Conservation (phyloP, 148 eudicot genomes). For the Silene latifolia region DNA sequence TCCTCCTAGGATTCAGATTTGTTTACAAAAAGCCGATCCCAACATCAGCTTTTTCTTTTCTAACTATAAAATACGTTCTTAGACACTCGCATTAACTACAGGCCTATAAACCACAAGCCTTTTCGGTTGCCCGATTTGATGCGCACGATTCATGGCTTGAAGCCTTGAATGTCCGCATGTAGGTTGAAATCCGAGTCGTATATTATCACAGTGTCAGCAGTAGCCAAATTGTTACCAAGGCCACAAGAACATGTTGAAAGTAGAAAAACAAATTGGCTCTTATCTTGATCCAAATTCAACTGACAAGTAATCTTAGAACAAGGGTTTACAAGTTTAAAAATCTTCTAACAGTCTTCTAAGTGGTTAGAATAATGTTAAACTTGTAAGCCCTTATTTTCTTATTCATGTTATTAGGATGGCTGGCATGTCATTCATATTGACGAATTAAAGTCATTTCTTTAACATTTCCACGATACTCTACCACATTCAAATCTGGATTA, state of each 20-base stretch:
- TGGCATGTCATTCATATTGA: constrained; percentile 87
- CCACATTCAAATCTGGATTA: constrained; percentile 80
- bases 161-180: constrained; percentile 98
- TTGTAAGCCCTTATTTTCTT: constrained; percentile 52
- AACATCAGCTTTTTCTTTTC: constrained; percentile 96
- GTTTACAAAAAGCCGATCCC: constrained; percentile 94
- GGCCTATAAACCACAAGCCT: constrained; percentile 92
- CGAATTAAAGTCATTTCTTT: constrained; percentile 72
- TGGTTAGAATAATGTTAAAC: too few species aligned
- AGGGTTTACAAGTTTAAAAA: too few species aligned
- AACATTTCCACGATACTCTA: constrained; percentile 85
- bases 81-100: constrained; percentile 98
- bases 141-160: constrained; percentile 99
- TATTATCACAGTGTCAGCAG: constrained; percentile 95
- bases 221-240: constrained; percentile 95
- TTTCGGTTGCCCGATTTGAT: constrained; percentile 91
- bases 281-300: constrained; percentile 86
- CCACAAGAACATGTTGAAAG: constrained; percentile 96
- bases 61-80: constrained; percentile 96
- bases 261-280: constrained; percentile 83
- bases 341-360: too few species aligned
- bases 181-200: constrained; percentile 98
- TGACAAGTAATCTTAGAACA: constrained; percentile 15
- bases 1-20: constrained; percentile 96
- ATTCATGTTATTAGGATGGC: constrained; percentile 34